Evolutionary conservation across 352 stramenopile species (phyloP), one percentile per base, ranked within the genome.

Genomic region (Pythium plurisporium): DNA sequence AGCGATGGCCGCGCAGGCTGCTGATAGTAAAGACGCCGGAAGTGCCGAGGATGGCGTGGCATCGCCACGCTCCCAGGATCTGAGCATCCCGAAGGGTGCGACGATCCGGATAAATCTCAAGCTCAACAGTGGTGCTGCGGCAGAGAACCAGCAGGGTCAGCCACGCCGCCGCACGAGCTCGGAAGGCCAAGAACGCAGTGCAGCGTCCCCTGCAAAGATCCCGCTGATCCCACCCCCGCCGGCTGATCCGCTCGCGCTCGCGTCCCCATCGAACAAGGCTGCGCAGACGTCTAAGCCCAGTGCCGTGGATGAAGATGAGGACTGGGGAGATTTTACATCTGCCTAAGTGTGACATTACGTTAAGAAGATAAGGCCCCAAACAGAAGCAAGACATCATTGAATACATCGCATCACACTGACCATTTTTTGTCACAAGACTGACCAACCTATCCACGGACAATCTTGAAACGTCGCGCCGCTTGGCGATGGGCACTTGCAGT

Each of bases 261-360:
- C 62, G n/a, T 64, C 53, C 22, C 55, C 69, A 27, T 52, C 60
- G 8, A 65, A 58, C 50, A 77, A 78, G 59, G 27, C 70, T 2
- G 62, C 66, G 34, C 73, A 73, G 55, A 75, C 70, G 14, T 70
- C 65, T 25, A 66, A 55, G 8, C 54, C 70, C 23, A 72, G 57
- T 37, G 22, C 62, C 23, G 72, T 81, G 14, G 79, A 86, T 36
- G 84, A 90, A 40, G 49, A 57, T 55, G 70, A 83, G 7, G 84
- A 94, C 46, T 94, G 82, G 82, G 84, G 82, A 0, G 84, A 92
- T 46, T 94, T 94, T 51, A 91, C 81, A 12, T 92, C 82, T 1
- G 79, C 77, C 33, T 90, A 41, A 49, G 40, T 14, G 0, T 42
- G 48, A 7, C 6, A 34, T n/a, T n/a, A n/a, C n/a, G n/a, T n/a